Base-by-base conservation (phyloP, 139 green algal genomes). In the Chlamydomonas applanata region DNA sequence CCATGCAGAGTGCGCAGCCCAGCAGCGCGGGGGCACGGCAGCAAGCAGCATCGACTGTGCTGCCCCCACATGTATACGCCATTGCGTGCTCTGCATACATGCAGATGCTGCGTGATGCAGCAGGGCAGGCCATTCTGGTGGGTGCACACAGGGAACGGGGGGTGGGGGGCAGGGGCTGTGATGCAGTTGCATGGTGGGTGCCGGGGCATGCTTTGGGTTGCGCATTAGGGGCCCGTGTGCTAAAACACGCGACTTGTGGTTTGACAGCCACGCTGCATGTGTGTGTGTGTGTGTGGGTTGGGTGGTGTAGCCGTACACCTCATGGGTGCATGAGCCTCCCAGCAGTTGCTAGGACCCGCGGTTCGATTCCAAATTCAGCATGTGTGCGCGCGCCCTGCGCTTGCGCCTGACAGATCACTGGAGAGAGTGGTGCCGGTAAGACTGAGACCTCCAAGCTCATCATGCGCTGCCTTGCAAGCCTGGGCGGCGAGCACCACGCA, bases 401-500 rank as follows among this genome's bases (percentile, higher is more conserved):
- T 3, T 68, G 33, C 59, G 70, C 13, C 17, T 24, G 60, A 36
- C 80, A 95, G 90, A 88, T 95, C 22, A 93, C 83, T 33, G 96
- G 96, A 3, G 96, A 99, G 87, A 94, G 83, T 59, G 96, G 96
- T 34, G 96, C 96, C 20, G 96, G 96, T 33, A 99, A 99, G 83
- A 99, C 96, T 27, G 96, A 99, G 88, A 99, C 96, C 16, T 93
- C 86, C 73, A 99, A 99, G 89, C 88, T 98, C n/a, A 96, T 99
- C 75, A 99, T 99, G 96, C 83, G 86, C 34, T 89, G 83, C 60
- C 61, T 91, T 0, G 85, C 83, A 3, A 79, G 86, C 74, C 77
- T 91, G 77, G 86, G 87, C 19, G 80, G 20, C 17, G 45, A 68
- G 20, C 20, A 53, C 7, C 34, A 7, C 25, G 62, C 19, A 3